A percentile compares a stretch with the other conserved stretches of the same genome.
Evolutionary conservation across 306 rosid species (phyloP).

Genomic region (Canavalia ensiformis): DNA sequence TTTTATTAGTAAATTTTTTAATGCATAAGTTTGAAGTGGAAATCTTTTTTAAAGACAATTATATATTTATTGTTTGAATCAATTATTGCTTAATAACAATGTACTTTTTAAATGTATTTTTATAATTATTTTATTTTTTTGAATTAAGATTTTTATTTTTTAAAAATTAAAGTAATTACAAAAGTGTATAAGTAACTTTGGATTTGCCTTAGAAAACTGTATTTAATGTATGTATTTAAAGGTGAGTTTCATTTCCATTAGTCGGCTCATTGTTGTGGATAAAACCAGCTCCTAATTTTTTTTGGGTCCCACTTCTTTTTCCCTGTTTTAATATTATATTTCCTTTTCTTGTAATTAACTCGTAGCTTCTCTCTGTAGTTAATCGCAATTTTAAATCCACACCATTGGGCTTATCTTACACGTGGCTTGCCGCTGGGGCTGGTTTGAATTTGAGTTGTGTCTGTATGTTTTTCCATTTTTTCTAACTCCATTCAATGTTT

Average conservation of each 20-base stretch:
- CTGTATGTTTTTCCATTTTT: neutral
- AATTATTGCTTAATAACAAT: too few species aligned
- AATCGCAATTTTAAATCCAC: conserved; percentile 2
- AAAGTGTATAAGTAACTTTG: too few species aligned
- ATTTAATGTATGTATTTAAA: neutral
- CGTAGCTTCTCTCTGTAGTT: conserved; percentile 12
- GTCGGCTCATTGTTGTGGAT: conserved; percentile 45
- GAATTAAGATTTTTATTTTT: too few species aligned
- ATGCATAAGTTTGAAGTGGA: too few species aligned
- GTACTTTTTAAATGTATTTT: too few species aligned
- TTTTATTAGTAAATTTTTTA: too few species aligned
- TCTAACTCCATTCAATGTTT: neutral
- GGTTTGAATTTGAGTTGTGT: neutral
- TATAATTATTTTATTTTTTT: too few species aligned
- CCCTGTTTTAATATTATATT: neutral
- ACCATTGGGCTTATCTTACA: neutral
- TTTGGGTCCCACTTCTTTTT: conserved; percentile 51
- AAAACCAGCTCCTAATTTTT: conserved; percentile 49
- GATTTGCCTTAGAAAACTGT: too few species aligned
- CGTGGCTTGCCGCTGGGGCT: neutral
- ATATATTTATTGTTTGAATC: too few species aligned
- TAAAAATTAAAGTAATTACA: too few species aligned
- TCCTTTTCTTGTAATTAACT: conserved; percentile 39
- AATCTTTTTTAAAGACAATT: too few species aligned
- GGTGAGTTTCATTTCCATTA: conserved; percentile 29